A percentile compares a stretch with the other conserved stretches of the same genome.
These are phyloP conservation scores for Ascochyta lentis DNA, from an alignment of 2,329 filamentous ascomycete genomes.

Conservation along the genomic window DNA sequence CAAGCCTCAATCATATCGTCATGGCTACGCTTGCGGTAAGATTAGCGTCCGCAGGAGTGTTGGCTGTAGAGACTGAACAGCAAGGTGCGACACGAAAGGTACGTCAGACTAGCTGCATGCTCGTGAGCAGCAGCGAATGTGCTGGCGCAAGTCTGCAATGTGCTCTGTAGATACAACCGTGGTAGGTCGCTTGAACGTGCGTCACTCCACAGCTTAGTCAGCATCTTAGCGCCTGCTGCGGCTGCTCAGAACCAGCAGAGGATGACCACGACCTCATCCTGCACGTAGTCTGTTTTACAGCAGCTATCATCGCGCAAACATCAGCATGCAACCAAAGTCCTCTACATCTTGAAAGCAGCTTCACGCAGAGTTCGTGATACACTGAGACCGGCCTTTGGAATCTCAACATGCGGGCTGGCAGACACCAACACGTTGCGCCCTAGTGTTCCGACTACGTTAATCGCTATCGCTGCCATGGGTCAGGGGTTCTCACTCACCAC, in stretches of 20 bases:
- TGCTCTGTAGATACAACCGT: background rate
- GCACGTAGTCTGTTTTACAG: conserved; percentile 24
- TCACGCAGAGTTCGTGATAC: background rate
- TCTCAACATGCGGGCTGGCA: conserved; percentile 38
- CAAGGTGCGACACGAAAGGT: background rate
- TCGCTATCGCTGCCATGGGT: conserved; percentile 69
- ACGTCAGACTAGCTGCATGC: background rate
- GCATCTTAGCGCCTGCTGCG: conserved; percentile 3
- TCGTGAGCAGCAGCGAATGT: background rate
- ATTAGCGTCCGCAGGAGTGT: background rate
- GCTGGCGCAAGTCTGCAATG: conserved; percentile 3
- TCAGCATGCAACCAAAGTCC: background rate
- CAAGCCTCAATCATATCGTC: conserved; percentile 7
- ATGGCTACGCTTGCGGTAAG: background rate
- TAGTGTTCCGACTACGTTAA: conserved; percentile 22
- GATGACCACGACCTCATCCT: conserved; percentile 25
- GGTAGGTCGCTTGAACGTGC: conserved; percentile 3
- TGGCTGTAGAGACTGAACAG: background rate
- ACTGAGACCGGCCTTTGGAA: background rate
- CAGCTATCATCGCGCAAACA: conserved; percentile 1
- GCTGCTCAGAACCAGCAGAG: conserved; percentile 17
- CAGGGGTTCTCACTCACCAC: conserved; percentile 95
- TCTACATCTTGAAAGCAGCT: background rate
- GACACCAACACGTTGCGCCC: conserved; percentile 32
- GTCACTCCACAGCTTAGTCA: conserved; percentile 17